Evolutionary conservation across 805 yeast genomes (phyloP), one percentile per base, ranked within the genome.

Genomic region (Lachancea meyersii): DNA sequence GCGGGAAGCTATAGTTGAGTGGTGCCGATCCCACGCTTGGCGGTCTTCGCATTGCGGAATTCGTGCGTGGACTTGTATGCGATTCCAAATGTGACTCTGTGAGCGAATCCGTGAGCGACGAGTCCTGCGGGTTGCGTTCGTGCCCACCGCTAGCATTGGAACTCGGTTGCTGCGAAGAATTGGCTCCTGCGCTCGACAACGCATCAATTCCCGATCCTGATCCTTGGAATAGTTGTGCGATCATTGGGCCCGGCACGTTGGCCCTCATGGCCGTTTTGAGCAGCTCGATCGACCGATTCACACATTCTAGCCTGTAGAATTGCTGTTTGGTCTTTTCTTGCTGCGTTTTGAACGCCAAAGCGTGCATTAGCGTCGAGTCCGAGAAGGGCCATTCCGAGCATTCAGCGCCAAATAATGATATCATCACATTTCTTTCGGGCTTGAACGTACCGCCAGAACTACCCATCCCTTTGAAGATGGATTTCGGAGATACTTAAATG

Each of bases 281-380:
- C 16, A 88, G 68, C 40, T 81, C 80, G 24, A 82, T 63, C 18
- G 83, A 73, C 43, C 75, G 72, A 32, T 73, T 72, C 20, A 82
- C 69, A 31, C 73, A 65, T 56, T 88, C 95, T 17, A 81, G 65
- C 41, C 72, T 74, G 58, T 83, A 82, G 51, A 70, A 80, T 50
- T 83, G 93, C 59, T 88, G 96, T 50, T 82, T 82, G 1, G 96
- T 82, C 34, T 74, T 71, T 58, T 89, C 96, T 55, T 83, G 91
- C 57, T 86, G 88, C 2, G 77, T 60, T 40, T 79, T 71, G 23
- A 82, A 70, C 26, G 71, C 70, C 28, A 86, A 62, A 0, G 87
- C 80, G 48, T 75, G 77, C 20, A 69, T 59, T 22, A 80, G 69
- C 3, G 87, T 72, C 7, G 70, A 68, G 42, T 82, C 83, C 6